phyloP scores from a whole-genome alignment of 192 early-diverging fungal genomes.

The Umbelopsis ramanniana region DNA sequence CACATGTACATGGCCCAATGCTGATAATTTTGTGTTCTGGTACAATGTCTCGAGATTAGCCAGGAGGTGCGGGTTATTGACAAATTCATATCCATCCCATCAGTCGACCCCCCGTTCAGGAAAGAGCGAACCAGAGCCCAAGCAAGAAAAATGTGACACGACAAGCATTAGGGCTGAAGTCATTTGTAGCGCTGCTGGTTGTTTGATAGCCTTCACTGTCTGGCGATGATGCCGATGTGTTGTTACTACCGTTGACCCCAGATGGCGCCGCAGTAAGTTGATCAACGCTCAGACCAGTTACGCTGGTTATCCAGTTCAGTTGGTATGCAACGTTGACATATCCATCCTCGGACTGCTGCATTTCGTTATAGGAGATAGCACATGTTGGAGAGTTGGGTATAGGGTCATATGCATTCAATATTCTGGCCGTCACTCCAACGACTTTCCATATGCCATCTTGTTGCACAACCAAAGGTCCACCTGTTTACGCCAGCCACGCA shows the following conservation, averaged over 20 bases:
- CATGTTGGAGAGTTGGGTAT: neutral
- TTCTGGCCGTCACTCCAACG: neutral
- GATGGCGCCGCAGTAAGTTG: neutral
- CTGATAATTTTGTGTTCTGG: neutral
- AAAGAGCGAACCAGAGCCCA: neutral
- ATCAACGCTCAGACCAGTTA: neutral
- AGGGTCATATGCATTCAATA: constrained; percentile 15
- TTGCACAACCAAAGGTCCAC: constrained; percentile 1
- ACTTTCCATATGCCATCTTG: constrained; percentile 16
- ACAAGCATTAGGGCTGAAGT: neutral
- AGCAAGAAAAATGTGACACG: neutral
- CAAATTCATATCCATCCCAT: neutral
- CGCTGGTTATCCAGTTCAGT: constrained; percentile 3
- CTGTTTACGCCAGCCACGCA: neutral
- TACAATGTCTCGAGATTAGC: constrained; percentile 14
- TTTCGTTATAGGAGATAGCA: constrained; percentile 7
- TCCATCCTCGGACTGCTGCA: neutral
- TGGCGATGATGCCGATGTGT: neutral
- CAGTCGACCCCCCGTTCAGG: neutral
- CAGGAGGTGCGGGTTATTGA: neutral
- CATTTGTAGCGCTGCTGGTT: neutral
- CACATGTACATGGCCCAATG: neutral
- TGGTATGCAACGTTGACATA: neutral
- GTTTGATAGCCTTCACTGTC: neutral
- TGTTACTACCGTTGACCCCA: neutral